Percentiles rank a stretch among this genome's conserved stretches.
Conservation (phyloP, 345 rosid species). For the Firmiana major region DNA sequence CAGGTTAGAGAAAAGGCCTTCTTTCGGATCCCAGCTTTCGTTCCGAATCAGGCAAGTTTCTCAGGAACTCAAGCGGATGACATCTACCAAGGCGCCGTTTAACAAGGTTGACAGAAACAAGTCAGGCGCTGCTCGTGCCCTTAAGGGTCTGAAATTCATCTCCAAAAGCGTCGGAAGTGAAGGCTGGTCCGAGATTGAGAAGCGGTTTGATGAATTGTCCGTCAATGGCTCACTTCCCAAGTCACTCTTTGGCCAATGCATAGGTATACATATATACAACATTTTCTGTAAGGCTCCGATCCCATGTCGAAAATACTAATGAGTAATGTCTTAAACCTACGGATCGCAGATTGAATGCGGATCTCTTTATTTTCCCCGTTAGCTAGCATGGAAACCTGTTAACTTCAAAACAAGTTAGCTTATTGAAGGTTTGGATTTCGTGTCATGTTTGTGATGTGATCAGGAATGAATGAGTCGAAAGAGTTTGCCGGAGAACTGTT, state of each 20-base stretch:
- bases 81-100: conserved; percentile 36
- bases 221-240: conserved; percentile 49
- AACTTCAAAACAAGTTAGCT: not conserved
- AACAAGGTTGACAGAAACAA: conserved; percentile 44
- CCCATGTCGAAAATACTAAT: too few relatives aligned
- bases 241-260: conserved; percentile 64
- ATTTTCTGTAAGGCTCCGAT: too few relatives aligned
- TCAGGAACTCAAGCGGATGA: conserved; percentile 48
- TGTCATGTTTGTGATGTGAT: not conserved
- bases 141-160: conserved; percentile 63
- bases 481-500: conserved; percentile 63
- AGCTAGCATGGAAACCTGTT: not conserved
- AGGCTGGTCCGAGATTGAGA: conserved; percentile 63
- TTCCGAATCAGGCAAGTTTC: conserved; percentile 46
- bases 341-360: too few relatives aligned
- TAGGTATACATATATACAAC: conserved; percentile 33
- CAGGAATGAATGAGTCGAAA: conserved; percentile 76
- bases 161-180: conserved; percentile 35
- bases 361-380: too few relatives aligned
- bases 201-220: conserved; percentile 49
- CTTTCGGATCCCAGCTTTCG: conserved; percentile 42
- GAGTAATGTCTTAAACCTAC: too few relatives aligned
- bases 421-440: too few relatives aligned
- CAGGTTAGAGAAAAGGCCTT: conserved; percentile 32
- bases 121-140: conserved; percentile 69